Evolutionary conservation across 345 rosid genomes (phyloP).

Genomic region (Bretschneidera sinensis): DNA sequence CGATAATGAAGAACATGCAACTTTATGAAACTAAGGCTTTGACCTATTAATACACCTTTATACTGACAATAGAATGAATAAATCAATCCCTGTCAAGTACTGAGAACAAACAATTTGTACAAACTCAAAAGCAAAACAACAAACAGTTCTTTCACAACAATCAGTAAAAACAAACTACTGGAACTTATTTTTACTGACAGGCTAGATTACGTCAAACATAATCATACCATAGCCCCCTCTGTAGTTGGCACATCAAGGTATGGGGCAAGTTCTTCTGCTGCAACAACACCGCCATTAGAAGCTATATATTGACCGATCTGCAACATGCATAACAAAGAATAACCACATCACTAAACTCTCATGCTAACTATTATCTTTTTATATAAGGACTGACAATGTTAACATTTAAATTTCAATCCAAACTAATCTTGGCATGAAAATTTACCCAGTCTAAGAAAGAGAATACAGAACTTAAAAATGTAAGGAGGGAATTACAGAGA

Average conservation of each 20-base stretch:
- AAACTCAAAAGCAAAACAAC: conserved; percentile 8
- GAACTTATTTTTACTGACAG: background rate
- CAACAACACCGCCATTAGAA: conserved; percentile 86
- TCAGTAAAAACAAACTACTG: conserved; percentile 2
- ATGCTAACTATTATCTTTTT: background rate
- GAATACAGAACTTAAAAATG: background rate
- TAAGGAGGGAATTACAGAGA: background rate
- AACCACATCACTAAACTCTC: conserved; percentile 1
- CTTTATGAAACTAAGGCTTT: background rate
- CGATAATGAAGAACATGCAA: background rate
- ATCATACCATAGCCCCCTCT: conserved; percentile 43
- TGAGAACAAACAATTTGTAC: conserved; percentile 2
- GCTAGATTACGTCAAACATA: conserved; percentile 9
- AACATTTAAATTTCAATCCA: no score
- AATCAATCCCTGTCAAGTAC: conserved; percentile 3
- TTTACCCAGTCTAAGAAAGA: background rate
- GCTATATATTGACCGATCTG: conserved; percentile 93
- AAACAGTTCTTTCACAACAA: conserved; percentile 6
- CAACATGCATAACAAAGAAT: conserved; percentile 22
- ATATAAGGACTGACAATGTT: background rate
- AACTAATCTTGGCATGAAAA: background rate
- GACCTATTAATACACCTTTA: background rate
- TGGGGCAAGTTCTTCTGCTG: conserved; percentile 86
- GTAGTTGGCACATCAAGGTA: conserved; percentile 66
- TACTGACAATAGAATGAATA: background rate